Conservation (phyloP, 2,329 filamentous ascomycete genomes). For the Sclerotinia glacialis region DNA sequence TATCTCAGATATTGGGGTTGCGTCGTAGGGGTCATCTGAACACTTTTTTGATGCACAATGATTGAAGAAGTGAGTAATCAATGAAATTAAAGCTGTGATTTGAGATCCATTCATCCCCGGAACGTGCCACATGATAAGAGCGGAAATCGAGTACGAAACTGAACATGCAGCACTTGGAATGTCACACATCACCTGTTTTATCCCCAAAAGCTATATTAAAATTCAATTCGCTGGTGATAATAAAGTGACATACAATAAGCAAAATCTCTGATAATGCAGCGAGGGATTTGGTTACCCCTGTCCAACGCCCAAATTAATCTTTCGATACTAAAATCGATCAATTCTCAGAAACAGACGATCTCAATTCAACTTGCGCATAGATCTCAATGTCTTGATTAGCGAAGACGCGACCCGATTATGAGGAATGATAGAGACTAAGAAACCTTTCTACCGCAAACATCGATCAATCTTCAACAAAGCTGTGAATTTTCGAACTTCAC, state of each 20-base stretch:
- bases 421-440: background rate
- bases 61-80: background rate
- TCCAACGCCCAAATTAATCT: background rate
- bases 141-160: background rate
- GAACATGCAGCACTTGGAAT: background rate
- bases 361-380: background rate
- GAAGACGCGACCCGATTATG: background rate
- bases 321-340: conserved; percentile 1
- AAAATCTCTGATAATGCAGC: background rate
- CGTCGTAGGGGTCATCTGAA: background rate
- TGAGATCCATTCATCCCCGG: background rate
- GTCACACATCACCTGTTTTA: background rate
- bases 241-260: background rate
- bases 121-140: background rate
- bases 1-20: background rate
- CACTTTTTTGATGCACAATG: background rate
- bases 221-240: background rate
- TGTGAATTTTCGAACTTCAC: background rate
- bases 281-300: background rate
- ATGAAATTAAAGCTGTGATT: background rate
- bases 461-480: too few relatives aligned
- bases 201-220: too few relatives aligned
- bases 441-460: too few relatives aligned
- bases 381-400: conserved; percentile 10
- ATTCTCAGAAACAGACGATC: background rate